Evolutionary conservation across 2,329 filamentous ascomycete species (phyloP), one percentile per base, ranked within the genome.

Genomic region (Colletotrichum godetiae): DNA sequence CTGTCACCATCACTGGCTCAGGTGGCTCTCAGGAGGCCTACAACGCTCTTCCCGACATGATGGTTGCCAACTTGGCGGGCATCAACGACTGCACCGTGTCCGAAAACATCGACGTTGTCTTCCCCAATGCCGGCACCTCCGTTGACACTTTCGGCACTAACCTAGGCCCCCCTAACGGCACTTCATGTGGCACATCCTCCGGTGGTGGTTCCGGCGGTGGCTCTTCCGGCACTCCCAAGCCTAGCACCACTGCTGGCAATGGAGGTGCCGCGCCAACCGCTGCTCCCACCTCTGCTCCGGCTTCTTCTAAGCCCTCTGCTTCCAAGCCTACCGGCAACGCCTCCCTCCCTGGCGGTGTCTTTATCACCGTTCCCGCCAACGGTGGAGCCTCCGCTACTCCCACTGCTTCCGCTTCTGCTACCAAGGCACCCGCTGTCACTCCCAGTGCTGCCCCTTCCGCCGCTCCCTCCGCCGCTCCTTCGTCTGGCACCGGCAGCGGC

Each of bases 41-140:
- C 74, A 80, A 89, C 52, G 81, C 84, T 0, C 92, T 97, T 13
- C 94, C 95, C 0, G 86, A 91, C 70, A 92, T 97, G 90, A 97
- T 35, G 2, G 33, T 35, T 13, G 33, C 33, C 33, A 35, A 35
- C 33, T 35, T 35, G 33, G 11, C 10, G 33, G 33, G 33, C 83
- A 84, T 95, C 73, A 81, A 76, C 37, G 87, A 88, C 70, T 95
- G 93, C 82, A 31, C 24, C 2, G 15, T 5, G 19, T 22, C 46
- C 46, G 59, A 62, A 10, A 29, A 29, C 8, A 52, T 46, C 29
- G 0, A 81, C 78, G 12, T 70, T 60, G 19, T 67, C 73, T 27
- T 42, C 70, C 52, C 64, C 55, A 74, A 67, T 60, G 1, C 70
- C 3, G 70, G 70, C 1, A 55, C 22, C 0, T 31, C 49, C 5